Percentiles rank a stretch among this genome's conserved stretches.
These are phyloP conservation scores for Lecanoromycetidae sp. DNA, from an alignment of 2,329 filamentous ascomycete species.

Conservation along the genomic window DNA sequence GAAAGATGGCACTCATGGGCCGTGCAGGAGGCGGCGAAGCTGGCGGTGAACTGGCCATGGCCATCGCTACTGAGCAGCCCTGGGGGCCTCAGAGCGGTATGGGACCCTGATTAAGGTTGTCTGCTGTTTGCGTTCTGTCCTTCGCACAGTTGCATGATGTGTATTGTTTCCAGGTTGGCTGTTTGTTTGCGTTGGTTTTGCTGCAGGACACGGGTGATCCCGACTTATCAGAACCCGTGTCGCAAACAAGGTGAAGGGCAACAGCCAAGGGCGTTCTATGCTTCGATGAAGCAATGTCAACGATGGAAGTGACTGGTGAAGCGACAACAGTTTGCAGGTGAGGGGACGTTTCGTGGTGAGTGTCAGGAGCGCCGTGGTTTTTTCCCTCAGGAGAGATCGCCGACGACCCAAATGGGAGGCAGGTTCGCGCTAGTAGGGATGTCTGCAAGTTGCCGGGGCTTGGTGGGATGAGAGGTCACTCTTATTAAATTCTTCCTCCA, in stretches of 20 bases:
- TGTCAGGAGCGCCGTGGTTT: no score
- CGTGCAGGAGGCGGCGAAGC: slow-evolving; percentile 50
- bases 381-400: no score
- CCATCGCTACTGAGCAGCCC: slow-evolving; percentile 36
- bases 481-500: no score
- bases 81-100: slow-evolving; percentile 6
- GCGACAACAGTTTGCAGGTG: no score
- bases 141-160: slow-evolving; percentile 8
- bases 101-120: slow-evolving; percentile 1
- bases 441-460: no score
- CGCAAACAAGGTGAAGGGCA: neutral
- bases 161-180: neutral
- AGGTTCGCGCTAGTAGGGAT: no score
- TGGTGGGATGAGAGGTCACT: no score
- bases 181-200: neutral
- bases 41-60: slow-evolving; percentile 60
- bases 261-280: no score
- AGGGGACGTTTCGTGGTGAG: no score
- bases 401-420: no score
- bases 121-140: neutral
- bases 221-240: neutral
- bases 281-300: no score
- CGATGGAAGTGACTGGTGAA: no score
- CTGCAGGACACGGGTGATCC: neutral
- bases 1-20: slow-evolving; percentile 71